Percentiles rank a stretch among this genome's conserved stretches.
Conservation (phyloP, 1,284 basidiomycete species). For the Leccinum glutinopallens region DNA sequence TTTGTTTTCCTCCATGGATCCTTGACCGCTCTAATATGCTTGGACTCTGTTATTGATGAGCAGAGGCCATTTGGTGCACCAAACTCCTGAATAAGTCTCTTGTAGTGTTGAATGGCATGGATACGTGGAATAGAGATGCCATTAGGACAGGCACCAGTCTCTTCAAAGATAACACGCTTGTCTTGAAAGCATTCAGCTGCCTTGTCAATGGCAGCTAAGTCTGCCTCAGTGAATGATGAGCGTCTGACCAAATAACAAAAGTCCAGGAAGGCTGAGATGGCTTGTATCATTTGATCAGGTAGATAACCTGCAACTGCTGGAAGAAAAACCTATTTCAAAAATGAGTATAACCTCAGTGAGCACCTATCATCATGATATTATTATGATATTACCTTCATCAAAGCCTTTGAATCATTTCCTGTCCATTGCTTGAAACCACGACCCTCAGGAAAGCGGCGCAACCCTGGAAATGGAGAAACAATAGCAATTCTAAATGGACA, state of each 20-base stretch:
- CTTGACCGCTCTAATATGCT: not conserved
- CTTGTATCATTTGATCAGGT: conserved; percentile 1
- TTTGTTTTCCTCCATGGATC: not conserved
- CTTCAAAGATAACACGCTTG: not conserved
- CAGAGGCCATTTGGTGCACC: conserved; percentile 1
- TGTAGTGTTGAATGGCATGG: not conserved
- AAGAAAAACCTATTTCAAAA: not conserved
- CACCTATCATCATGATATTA: not conserved
- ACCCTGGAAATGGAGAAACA: not conserved
- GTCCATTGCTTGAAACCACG: conserved; percentile 2
- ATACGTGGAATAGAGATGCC: not conserved
- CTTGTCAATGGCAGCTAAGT: not conserved
- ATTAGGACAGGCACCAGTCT: not conserved
- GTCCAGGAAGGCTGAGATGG: not conserved
- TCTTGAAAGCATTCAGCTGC: not conserved
- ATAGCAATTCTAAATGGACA: not conserved
- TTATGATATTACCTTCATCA: not conserved
- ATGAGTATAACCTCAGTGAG: not conserved
- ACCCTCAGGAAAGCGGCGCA: not conserved
- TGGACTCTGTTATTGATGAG: not conserved
- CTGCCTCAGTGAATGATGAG: not conserved
- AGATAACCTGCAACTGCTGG: not conserved
- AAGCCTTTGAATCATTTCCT: conserved; percentile 4
- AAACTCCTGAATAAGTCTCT: not conserved
- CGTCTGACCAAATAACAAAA: conserved; percentile 1